Evolutionary conservation across 768 basidiomycete genomes (phyloP).

Genomic region (Pisolithus albus): DNA sequence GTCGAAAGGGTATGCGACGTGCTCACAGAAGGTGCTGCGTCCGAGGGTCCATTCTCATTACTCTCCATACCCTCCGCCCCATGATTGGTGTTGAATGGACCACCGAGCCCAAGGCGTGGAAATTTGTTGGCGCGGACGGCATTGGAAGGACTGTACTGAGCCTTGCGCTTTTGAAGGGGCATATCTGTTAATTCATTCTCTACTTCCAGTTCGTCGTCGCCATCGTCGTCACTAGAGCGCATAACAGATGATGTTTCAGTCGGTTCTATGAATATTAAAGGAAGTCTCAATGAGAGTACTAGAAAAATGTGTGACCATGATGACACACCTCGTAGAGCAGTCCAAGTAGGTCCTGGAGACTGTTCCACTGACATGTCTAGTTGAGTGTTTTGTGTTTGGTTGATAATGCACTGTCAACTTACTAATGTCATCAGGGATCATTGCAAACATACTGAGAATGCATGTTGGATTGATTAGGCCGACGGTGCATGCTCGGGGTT

Average conservation of each 20-base stretch:
- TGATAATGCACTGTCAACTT: background rate
- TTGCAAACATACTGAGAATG: too few species aligned
- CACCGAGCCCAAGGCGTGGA: slow-evolving; percentile 12
- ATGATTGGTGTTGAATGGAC: background rate
- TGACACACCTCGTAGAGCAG: slow-evolving; percentile 17
- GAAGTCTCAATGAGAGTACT: background rate
- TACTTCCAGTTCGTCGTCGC: slow-evolving; percentile 15
- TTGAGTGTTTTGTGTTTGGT: background rate
- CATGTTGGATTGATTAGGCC: too few species aligned
- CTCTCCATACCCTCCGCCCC: background rate
- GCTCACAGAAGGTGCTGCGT: slow-evolving; percentile 7
- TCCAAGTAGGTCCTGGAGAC: slow-evolving; percentile 26
- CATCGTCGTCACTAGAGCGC: slow-evolving; percentile 10
- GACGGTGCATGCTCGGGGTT: too few species aligned
- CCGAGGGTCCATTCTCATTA: background rate
- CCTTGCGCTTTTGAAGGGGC: slow-evolving; percentile 25
- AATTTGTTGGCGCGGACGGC: slow-evolving; percentile 12
- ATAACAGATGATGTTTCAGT: slow-evolving; percentile 13
- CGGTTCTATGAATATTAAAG: slow-evolving; percentile 10
- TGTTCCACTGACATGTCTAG: background rate
- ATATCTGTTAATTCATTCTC: background rate
- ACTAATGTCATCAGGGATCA: too few species aligned
- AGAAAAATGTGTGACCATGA: slow-evolving; percentile 1
- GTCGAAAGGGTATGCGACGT: background rate
- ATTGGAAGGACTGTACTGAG: slow-evolving; percentile 5